phyloP scores from a whole-genome alignment of 2,329 filamentous ascomycete species.

The Talaromyces rugulosus region DNA sequence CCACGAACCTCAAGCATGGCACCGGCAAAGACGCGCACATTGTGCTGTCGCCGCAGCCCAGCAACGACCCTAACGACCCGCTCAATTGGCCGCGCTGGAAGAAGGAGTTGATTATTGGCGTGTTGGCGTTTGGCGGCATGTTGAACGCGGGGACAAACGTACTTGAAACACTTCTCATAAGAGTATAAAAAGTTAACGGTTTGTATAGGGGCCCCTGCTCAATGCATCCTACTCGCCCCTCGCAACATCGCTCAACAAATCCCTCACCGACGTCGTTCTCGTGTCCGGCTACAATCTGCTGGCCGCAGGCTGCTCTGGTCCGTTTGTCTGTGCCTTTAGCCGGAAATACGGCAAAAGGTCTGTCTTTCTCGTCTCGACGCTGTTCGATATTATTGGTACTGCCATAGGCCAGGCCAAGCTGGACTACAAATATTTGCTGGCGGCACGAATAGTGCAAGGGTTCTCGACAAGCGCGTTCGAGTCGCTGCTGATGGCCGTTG shows the following conservation, averaged over 20 bases:
- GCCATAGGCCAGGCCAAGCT: slow-evolving; percentile 15
- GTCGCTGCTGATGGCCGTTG: slow-evolving; percentile 12
- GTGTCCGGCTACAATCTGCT: slow-evolving; percentile 17
- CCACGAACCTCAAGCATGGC: slow-evolving; percentile 15
- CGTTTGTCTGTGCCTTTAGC: slow-evolving; percentile 15
- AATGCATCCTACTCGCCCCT: slow-evolving; percentile 16
- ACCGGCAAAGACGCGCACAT: slow-evolving; percentile 15
- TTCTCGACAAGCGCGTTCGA: slow-evolving; percentile 10
- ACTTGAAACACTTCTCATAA: neutral
- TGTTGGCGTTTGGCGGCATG: slow-evolving; percentile 4
- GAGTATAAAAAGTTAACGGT: neutral
- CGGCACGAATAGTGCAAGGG: slow-evolving; percentile 17
- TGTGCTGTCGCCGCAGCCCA: slow-evolving; percentile 10
- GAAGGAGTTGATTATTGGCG: slow-evolving; percentile 11
- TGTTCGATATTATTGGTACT: slow-evolving; percentile 16
- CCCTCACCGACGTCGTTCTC: slow-evolving; percentile 14
- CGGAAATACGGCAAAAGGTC: slow-evolving; percentile 17
- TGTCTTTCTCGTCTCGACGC: slow-evolving; percentile 17
- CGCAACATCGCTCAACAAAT: slow-evolving; percentile 13
- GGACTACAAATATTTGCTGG: slow-evolving; percentile 18
- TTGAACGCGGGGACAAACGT: slow-evolving; percentile 17
- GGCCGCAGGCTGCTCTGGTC: slow-evolving; percentile 18
- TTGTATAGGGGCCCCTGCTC: neutral
- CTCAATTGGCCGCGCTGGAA: slow-evolving; percentile 16
- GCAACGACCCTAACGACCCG: slow-evolving; percentile 17